These are phyloP conservation scores for Leccinum pellstonianum DNA, from an alignment of 768 basidiomycete species.

Conservation along the genomic window DNA sequence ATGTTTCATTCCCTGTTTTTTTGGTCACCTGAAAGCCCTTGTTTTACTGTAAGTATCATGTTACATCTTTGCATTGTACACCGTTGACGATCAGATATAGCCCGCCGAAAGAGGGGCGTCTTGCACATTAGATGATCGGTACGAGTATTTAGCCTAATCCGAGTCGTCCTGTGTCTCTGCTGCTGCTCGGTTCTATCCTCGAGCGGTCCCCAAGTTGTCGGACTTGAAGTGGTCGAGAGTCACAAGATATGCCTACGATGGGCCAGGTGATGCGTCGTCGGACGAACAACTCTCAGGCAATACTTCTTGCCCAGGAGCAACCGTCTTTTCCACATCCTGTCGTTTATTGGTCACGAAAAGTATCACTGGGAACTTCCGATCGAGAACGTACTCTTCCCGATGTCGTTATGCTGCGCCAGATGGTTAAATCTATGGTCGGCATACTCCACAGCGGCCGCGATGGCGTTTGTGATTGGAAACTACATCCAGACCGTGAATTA, in stretches of 20 bases:
- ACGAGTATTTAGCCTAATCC: background rate
- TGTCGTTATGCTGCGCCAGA: slow-evolving; percentile 3
- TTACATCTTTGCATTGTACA: background rate
- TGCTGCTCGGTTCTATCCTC: background rate
- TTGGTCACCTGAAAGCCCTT: background rate
- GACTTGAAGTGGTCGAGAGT: background rate
- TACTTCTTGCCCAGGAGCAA: background rate
- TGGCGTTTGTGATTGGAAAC: slow-evolving; percentile 1
- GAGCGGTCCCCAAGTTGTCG: background rate
- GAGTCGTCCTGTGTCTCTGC: background rate
- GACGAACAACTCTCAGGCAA: background rate
- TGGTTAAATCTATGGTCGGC: slow-evolving; percentile 6
- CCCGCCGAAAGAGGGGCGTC: background rate
- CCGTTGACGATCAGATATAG: background rate
- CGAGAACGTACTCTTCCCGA: slow-evolving; percentile 4
- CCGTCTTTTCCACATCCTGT: slow-evolving; percentile 5
- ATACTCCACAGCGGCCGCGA: slow-evolving; percentile 8
- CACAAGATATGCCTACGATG: background rate
- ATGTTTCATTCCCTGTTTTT: background rate
- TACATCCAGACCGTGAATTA: slow-evolving; percentile 11
- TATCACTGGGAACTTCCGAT: background rate
- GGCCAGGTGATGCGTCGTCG: background rate
- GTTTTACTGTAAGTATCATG: background rate
- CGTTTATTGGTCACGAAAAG: slow-evolving; percentile 3
- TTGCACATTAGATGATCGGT: background rate